Conservation (phyloP, 257 asterid genomes). For the Gentiana dahurica region DNA sequence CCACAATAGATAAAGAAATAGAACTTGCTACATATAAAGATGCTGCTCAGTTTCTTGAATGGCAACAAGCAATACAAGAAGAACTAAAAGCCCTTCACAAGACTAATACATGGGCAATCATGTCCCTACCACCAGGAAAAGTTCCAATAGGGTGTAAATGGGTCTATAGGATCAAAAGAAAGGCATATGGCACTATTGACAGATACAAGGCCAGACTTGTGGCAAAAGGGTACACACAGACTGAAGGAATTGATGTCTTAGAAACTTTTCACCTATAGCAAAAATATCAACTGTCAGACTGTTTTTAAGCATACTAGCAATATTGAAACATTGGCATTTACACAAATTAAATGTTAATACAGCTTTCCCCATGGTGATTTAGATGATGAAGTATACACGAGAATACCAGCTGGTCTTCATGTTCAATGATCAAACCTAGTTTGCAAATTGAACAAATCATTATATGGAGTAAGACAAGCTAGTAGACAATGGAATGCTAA, state of each 20-base stretch:
- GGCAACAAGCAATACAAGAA: neutral
- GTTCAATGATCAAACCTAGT: too few relatives aligned
- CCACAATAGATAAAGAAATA: neutral
- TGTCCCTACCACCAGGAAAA: neutral
- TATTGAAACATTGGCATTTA: too few relatives aligned
- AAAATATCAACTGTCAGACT: neutral
- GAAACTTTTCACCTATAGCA: constrained; percentile 1
- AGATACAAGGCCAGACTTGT: neutral
- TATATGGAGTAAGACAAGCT: too few relatives aligned
- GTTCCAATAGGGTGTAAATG: neutral
- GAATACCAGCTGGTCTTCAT: too few relatives aligned
- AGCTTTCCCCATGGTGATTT: neutral
- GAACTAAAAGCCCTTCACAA: neutral
- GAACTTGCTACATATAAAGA: neutral
- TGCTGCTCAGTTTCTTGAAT: neutral
- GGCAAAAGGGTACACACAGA: neutral
- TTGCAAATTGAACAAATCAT: too few relatives aligned
- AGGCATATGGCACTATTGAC: neutral
- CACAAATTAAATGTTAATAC: neutral
- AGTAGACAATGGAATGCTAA: too few relatives aligned
- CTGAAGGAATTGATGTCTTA: neutral
- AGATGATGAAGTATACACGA: too few relatives aligned
- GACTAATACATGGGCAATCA: neutral
- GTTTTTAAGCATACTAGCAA: neutral
- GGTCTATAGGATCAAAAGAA: neutral